Conservation (phyloP, 2,329 filamentous ascomycete species). For the Myriosclerotinia curreyana region DNA sequence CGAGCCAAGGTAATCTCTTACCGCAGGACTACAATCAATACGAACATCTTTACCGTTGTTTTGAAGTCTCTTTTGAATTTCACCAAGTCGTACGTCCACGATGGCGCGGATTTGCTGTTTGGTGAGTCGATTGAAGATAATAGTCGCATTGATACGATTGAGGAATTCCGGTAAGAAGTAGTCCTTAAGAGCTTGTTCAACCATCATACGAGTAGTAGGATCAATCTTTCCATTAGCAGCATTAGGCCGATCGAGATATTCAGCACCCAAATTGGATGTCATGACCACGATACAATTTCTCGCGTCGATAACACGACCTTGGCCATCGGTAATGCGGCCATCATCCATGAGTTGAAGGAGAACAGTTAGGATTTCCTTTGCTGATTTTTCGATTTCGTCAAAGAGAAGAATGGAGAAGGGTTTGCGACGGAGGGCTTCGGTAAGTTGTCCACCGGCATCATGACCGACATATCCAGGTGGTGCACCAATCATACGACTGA, state of each 20-base stretch:
- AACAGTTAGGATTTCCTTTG: conserved; percentile 95
- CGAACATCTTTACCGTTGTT: conserved; percentile 79
- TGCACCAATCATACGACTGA: conserved; percentile 96
- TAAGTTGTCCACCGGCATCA: conserved; percentile 92
- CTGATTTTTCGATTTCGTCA: conserved; percentile 97
- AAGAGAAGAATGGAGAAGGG: conserved; percentile 98
- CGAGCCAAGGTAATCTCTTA: conserved; percentile 87
- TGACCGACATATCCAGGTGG: conserved; percentile 97
- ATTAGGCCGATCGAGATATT: conserved; percentile 80
- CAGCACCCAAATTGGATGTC: conserved; percentile 95
- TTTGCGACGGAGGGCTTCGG: conserved; percentile 86
- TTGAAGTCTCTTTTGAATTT: conserved; percentile 88
- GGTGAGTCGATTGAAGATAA: conserved; percentile 98
- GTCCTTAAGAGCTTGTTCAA: conserved; percentile 85
- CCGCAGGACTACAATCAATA: conserved; percentile 80
- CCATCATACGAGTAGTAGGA: conserved; percentile 76
- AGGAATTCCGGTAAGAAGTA: conserved; percentile 99
- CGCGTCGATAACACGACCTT: conserved; percentile 90
- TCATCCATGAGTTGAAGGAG: conserved; percentile 99
- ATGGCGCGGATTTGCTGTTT: conserved; percentile 89
- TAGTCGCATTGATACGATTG: conserved; percentile 91
- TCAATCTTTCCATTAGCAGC: conserved; percentile 83
- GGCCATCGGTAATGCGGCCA: conserved; percentile 95
- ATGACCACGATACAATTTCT: conserved; percentile 99
- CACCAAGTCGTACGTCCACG: conserved; percentile 80